Conservation (phyloP, 306 rosid genomes). For the Prinsepia uniflora region DNA sequence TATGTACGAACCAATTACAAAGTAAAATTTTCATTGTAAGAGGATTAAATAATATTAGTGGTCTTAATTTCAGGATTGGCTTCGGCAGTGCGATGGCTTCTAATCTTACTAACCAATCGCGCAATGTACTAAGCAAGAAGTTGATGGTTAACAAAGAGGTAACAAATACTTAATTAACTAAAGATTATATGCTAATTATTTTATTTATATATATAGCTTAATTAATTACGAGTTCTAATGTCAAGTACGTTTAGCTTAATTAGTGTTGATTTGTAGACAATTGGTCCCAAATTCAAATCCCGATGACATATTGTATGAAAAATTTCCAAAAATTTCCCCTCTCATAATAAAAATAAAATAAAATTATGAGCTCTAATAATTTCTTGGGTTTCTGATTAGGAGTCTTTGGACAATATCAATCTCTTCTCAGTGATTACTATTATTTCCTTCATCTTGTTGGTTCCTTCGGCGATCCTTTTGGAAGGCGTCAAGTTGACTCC, state of each 20-base stretch:
- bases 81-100: slow-evolving; percentile 73
- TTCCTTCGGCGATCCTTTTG: slow-evolving; percentile 48
- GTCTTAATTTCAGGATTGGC: slow-evolving; percentile 49
- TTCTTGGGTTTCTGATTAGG: slow-evolving; percentile 38
- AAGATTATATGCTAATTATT: background rate
- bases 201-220: background rate
- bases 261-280: no score
- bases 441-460: slow-evolving; percentile 59
- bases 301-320: no score
- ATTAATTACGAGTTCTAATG: no score
- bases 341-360: no score
- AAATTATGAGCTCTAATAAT: background rate
- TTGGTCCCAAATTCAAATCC: no score
- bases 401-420: slow-evolving; percentile 65
- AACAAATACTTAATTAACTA: background rate
- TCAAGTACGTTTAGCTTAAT: no score
- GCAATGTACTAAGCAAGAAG: slow-evolving; percentile 76
- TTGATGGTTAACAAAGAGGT: slow-evolving; percentile 66
- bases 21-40: no score
- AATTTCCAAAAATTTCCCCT: no score
- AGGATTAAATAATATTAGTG: no score
- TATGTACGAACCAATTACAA: no score
- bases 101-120: slow-evolving; percentile 69
- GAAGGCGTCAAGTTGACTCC: slow-evolving; percentile 70
- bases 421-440: slow-evolving; percentile 64